Evolutionary conservation across 2,329 filamentous ascomycete genomes (phyloP).

Genomic region (Sporothrix schenckii): DNA sequence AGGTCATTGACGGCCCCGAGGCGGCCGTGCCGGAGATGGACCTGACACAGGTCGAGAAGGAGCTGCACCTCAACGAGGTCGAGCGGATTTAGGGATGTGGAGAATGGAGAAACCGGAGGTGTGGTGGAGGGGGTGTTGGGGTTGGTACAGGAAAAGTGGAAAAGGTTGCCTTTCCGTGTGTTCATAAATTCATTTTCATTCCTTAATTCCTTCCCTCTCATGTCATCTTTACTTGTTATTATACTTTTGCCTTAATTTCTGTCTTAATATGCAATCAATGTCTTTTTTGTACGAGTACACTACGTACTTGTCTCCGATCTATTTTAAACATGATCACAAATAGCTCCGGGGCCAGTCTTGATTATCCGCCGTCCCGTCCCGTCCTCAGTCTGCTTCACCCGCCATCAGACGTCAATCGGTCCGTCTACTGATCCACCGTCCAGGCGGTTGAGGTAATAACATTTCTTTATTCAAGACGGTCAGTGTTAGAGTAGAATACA

Average conservation of each 20-base stretch:
- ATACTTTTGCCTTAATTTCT: not conserved
- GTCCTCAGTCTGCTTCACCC: not conserved
- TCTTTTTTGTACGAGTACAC: not conserved
- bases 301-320: not conserved
- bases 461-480: too few relatives aligned
- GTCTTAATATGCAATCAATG: not conserved
- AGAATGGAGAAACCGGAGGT: too few relatives aligned
- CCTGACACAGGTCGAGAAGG: slow-evolving; percentile 52
- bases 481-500: too few relatives aligned
- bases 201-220: not conserved
- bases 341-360: not conserved
- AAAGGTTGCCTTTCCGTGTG: not conserved
- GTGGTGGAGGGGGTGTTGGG: not conserved
- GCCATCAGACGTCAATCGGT: not conserved
- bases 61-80: slow-evolving; percentile 39
- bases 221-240: not conserved
- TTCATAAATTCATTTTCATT: not conserved
- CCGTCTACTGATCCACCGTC: not conserved
- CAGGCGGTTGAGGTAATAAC: too few relatives aligned
- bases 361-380: not conserved
- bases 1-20: slow-evolving; percentile 66
- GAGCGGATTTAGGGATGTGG: slow-evolving; percentile 15
- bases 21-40: slow-evolving; percentile 54
- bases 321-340: not conserved
- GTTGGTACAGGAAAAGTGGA: not conserved